Percentiles rank a stretch among this genome's conserved stretches.
These are phyloP conservation scores for Xylariales sp. DNA, from an alignment of 2,329 filamentous ascomycete species.

Conservation along the genomic window DNA sequence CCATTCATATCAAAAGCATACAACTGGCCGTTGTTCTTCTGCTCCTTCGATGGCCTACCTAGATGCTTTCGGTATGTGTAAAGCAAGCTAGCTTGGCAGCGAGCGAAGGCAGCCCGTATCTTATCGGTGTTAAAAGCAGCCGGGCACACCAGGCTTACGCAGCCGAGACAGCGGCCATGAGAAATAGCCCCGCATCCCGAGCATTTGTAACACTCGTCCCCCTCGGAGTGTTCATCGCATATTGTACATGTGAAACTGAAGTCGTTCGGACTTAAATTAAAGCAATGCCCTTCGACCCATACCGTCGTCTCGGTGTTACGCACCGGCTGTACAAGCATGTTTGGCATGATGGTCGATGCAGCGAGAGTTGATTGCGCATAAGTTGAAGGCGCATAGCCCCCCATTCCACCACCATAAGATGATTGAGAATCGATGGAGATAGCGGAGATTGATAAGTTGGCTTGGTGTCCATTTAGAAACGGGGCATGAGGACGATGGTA, in stretches of 20 bases:
- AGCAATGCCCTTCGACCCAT: conserved; percentile 88
- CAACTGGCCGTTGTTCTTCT: conserved; percentile 69
- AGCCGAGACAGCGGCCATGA: conserved; percentile 70
- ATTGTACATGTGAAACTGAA: conserved; percentile 73
- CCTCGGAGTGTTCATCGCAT: conserved; percentile 78
- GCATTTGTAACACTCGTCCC: conserved; percentile 81
- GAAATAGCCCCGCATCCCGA: conserved; percentile 69
- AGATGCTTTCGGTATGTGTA: conserved; percentile 75
- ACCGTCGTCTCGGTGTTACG: conserved; percentile 81
- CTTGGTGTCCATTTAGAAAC: conserved; percentile 74
- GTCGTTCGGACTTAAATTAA: conserved; percentile 73
- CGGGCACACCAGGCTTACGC: conserved; percentile 72
- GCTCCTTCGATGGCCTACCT: conserved; percentile 68
- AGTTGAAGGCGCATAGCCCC: conserved; percentile 82
- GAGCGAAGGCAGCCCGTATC: conserved; percentile 72
- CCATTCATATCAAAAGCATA: conserved; percentile 74
- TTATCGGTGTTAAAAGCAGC: conserved; percentile 71
- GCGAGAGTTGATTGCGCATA: conserved; percentile 89
- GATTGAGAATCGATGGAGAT: conserved; percentile 74
- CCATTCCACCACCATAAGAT: conserved; percentile 77
- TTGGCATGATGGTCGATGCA: conserved; percentile 88
- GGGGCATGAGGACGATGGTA: conserved; percentile 78
- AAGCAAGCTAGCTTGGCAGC: conserved; percentile 72
- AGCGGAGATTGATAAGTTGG: conserved; percentile 69
- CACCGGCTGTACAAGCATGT: conserved; percentile 82